Conservation (phyloP, 179 eudicot species). For the Carnegiea gigantea region DNA sequence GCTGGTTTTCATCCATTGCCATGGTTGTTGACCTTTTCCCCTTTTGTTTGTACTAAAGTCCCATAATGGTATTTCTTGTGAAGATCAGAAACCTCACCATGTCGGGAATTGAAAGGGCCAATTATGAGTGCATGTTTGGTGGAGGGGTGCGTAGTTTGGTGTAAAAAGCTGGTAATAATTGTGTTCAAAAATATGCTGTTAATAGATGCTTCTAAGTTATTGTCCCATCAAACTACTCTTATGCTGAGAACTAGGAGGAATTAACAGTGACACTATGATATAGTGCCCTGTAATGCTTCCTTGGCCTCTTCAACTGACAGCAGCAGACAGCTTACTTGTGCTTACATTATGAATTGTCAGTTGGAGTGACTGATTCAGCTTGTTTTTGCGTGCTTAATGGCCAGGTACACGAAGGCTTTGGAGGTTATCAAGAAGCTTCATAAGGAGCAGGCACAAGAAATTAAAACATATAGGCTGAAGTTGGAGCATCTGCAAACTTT, state of each 20-base stretch:
- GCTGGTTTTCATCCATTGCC: background rate
- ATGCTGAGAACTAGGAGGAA: background rate
- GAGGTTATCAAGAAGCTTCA: constrained; percentile 99
- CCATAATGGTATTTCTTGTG: background rate
- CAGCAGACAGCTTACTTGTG: background rate
- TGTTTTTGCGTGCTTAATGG: constrained; percentile 21
- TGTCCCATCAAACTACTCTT: background rate
- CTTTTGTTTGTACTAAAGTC: background rate
- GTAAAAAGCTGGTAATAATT: background rate
- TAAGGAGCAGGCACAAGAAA: constrained; percentile 97
- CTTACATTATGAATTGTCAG: constrained; percentile 4
- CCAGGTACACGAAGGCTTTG: constrained; percentile 94
- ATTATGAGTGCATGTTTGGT: background rate
- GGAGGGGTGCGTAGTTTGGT: background rate
- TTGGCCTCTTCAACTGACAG: constrained; percentile 3
- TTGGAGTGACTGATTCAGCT: constrained; percentile 13
- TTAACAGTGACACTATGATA: background rate
- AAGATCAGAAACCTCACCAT: background rate
- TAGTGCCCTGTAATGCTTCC: background rate
- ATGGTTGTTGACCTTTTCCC: background rate
- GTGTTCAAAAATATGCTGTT: background rate
- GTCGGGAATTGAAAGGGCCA: background rate
- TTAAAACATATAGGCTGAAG: constrained; percentile 81
- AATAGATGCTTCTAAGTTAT: background rate
- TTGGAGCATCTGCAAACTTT: constrained; percentile 91